Evolutionary conservation across 768 basidiomycete species (phyloP).

Genomic region (Lenzites betulinus): DNA sequence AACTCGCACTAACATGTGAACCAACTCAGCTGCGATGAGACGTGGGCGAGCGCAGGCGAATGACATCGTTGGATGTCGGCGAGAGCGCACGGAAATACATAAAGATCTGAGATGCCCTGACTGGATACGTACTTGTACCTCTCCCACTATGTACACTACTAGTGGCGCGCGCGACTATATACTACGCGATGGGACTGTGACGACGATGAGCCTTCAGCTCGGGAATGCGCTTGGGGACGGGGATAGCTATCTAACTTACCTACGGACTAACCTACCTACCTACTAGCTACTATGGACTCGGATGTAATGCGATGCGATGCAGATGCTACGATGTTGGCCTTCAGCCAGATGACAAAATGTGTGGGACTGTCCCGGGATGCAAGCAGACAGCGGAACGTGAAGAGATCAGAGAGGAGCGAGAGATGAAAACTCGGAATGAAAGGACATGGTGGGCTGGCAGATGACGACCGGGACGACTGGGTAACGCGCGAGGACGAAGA

Average conservation of each 20-base stretch:
- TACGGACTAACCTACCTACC: conserved; percentile 20
- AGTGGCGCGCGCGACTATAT: conserved; percentile 26
- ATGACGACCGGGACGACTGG: not conserved
- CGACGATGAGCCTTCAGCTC: conserved; percentile 21
- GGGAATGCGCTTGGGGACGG: conserved; percentile 1
- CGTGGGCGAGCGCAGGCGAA: too few species aligned
- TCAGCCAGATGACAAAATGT: conserved; percentile 19
- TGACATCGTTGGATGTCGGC: not conserved
- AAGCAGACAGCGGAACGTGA: conserved; percentile 19
- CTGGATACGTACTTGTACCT: conserved; percentile 20
- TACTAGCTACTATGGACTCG: conserved; percentile 8
- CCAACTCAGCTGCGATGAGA: too few species aligned
- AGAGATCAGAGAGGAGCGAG: not conserved
- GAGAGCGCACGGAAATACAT: conserved; percentile 3
- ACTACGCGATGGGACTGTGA: conserved; percentile 30
- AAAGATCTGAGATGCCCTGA: not conserved
- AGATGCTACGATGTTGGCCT: conserved; percentile 16
- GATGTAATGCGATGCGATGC: conserved; percentile 11
- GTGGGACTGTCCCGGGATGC: conserved; percentile 27
- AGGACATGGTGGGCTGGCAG: not conserved
- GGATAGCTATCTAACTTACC: conserved; percentile 17
- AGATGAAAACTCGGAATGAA: not conserved
- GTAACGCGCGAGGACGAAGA: conserved; percentile 9
- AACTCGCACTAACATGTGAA: too few species aligned
- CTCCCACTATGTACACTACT: conserved; percentile 23